Percentiles rank a stretch among this genome's conserved stretches.
Conservation (phyloP, 257 asterid species). For the Verbena officinalis region DNA sequence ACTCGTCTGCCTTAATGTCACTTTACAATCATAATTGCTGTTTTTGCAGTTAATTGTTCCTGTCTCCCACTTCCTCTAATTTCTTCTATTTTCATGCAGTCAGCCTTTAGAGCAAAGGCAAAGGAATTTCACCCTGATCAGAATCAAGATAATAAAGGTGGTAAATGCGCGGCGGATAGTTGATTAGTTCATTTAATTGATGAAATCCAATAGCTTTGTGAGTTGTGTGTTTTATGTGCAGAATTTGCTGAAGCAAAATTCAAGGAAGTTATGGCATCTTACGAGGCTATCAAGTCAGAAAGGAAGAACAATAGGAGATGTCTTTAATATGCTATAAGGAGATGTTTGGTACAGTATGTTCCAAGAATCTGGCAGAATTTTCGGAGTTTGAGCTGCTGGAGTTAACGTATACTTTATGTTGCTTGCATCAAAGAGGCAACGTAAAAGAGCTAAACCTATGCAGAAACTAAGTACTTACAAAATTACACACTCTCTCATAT, state of each 20-base stretch:
- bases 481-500: too few species aligned
- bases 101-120: conserved; percentile 89
- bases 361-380: conserved; percentile 10
- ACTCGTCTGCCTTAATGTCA: too few species aligned
- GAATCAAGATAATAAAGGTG: conserved; percentile 88
- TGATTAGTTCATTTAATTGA: conserved; percentile 7
- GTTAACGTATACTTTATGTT: background rate
- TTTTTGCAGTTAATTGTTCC: background rate
- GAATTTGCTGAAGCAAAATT: conserved; percentile 81
- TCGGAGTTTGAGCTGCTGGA: background rate
- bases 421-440: background rate
- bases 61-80: conserved; percentile 16
- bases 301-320: conserved; percentile 55
- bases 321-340: conserved; percentile 1
- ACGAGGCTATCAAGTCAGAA: conserved; percentile 60
- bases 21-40: too few species aligned
- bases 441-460: conserved; percentile 2
- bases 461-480: background rate
- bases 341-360: background rate
- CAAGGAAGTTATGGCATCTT: conserved; percentile 75
- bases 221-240: conserved; percentile 37
- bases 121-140: conserved; percentile 92
- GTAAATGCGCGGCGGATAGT: conserved; percentile 3
- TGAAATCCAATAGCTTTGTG: background rate
- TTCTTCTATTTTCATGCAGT: conserved; percentile 45